Conservation (phyloP, 495 filamentous ascomycete species). For the Mycothermus thermophilus region DNA sequence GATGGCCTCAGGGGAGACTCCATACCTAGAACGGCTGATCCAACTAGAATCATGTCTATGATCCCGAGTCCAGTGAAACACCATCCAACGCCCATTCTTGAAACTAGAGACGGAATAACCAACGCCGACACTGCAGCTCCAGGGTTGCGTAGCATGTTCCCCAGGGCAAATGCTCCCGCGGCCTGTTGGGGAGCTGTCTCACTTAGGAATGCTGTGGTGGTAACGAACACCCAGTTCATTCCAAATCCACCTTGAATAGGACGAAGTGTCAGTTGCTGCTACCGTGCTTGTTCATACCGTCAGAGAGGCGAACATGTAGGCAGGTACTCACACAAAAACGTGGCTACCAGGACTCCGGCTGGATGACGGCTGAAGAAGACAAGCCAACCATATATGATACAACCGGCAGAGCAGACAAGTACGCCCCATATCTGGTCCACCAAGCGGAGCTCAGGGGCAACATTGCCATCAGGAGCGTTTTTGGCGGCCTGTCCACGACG, state of each 20-base stretch:
- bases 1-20: not conserved
- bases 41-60: constrained; percentile 1
- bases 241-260: constrained; percentile 4
- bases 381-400: constrained; percentile 6
- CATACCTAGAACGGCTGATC: constrained; percentile 6
- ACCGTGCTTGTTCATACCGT: not conserved
- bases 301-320: not conserved
- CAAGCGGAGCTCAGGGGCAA: constrained; percentile 6
- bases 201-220: constrained; percentile 6
- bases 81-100: constrained; percentile 7
- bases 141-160: constrained; percentile 7
- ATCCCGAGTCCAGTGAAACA: constrained; percentile 5
- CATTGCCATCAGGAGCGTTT: not conserved
- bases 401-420: constrained; percentile 1
- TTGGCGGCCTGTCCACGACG: constrained; percentile 3
- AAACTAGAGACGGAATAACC: constrained; percentile 2
- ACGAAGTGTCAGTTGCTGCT: not conserved
- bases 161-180: constrained; percentile 7
- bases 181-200: constrained; percentile 9
- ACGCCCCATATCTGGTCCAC: constrained; percentile 10
- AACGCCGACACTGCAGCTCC: constrained; percentile 4
- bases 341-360: constrained; percentile 1
- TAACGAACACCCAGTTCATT: constrained; percentile 11
- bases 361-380: not conserved
- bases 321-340: constrained; percentile 4